Conservation (phyloP, 176 grass and related monocot species). For the Oryza coarctata region DNA sequence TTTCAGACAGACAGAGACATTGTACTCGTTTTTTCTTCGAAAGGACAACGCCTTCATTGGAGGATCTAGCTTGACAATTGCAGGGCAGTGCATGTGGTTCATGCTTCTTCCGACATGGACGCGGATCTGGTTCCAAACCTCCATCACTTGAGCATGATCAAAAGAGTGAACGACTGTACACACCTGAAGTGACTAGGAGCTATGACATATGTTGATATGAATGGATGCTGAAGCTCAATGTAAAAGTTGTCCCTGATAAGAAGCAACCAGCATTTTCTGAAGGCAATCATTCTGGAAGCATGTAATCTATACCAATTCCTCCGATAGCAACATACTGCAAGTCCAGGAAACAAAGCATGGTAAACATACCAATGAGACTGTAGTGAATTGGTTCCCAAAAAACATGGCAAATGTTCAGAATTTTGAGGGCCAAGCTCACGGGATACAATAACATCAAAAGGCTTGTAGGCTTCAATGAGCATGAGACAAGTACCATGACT, state of each 20-base stretch:
- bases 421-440: neutral
- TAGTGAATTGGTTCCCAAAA: neutral
- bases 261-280: neutral
- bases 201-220: neutral
- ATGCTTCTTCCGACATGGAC: neutral
- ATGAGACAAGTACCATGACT: neutral
- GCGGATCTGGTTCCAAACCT: neutral
- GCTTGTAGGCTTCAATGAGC: no score
- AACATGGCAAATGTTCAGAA: neutral
- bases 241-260: neutral
- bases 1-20: neutral
- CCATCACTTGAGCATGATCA: neutral
- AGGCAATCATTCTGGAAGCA: neutral
- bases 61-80: neutral
- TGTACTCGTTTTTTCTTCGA: neutral
- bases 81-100: neutral
- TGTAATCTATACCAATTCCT: neutral
- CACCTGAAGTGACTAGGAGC: neutral
- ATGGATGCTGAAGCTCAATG: neutral
- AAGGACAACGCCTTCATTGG: neutral
- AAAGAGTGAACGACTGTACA: neutral
- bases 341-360: neutral
- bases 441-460: neutral
- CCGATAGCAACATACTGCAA: neutral
- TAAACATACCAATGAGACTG: neutral